Evolutionary conservation across 768 basidiomycete species (phyloP).

Genomic region (Pisolithus microcarpus): DNA sequence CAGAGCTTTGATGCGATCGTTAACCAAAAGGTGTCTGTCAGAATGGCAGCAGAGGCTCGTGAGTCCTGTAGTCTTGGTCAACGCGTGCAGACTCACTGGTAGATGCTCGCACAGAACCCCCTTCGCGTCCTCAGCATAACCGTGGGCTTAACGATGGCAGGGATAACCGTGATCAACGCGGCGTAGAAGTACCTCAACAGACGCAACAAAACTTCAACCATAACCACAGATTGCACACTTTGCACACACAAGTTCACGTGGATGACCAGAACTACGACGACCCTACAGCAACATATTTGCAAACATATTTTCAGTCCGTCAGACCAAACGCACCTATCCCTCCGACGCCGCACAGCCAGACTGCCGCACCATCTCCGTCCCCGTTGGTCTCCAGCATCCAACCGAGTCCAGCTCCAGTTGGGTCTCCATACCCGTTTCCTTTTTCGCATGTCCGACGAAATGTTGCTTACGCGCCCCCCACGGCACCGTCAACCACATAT

Average conservation of each 20-base stretch:
- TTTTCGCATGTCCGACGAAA: constrained; percentile 65
- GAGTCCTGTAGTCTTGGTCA: constrained; percentile 13
- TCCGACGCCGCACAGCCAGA: constrained; percentile 71
- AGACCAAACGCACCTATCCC: constrained; percentile 74
- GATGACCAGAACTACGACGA: constrained; percentile 64
- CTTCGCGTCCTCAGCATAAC: constrained; percentile 15
- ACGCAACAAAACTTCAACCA: constrained; percentile 5
- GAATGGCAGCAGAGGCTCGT: constrained; percentile 22
- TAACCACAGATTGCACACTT: constrained; percentile 32
- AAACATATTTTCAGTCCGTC: constrained; percentile 48
- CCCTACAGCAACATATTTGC: constrained; percentile 51
- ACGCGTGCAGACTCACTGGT: constrained; percentile 12
- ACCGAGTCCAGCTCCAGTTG: constrained; percentile 50
- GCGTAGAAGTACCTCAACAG: constrained; percentile 17
- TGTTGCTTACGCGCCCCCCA: constrained; percentile 33
- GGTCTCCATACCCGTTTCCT: constrained; percentile 77
- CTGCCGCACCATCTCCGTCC: constrained; percentile 66
- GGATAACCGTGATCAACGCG: constrained; percentile 17
- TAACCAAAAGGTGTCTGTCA: constrained; percentile 36
- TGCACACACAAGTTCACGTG: constrained; percentile 35
- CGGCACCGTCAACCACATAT: constrained; percentile 34
- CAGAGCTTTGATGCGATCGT: constrained; percentile 51
- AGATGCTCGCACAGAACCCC: constrained; percentile 11
- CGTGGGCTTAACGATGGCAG: constrained; percentile 13
- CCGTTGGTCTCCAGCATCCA: constrained; percentile 52